A percentile compares a stretch with the other conserved stretches of the same genome.
These are phyloP conservation scores for Lactuca saligna DNA, from an alignment of 129 eudicot species.

Conservation along the genomic window DNA sequence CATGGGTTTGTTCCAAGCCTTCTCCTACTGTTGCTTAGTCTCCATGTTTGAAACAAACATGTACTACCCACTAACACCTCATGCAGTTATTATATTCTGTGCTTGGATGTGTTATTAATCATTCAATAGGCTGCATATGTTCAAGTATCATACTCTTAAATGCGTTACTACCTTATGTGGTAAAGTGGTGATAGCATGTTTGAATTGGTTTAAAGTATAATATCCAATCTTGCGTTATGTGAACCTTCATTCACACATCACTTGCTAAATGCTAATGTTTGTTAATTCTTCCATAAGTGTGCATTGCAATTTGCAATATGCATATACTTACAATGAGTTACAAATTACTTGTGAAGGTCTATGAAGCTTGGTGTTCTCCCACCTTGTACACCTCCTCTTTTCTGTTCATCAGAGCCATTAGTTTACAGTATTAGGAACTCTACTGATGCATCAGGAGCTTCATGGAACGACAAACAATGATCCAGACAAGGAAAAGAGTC, in stretches of 20 bases:
- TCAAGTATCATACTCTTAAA: background rate
- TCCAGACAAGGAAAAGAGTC: conserved; percentile 70
- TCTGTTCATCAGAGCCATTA: conserved; percentile 49
- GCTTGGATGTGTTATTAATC: background rate
- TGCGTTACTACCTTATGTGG: background rate
- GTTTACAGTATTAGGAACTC: conserved; percentile 59
- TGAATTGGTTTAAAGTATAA: too few species aligned
- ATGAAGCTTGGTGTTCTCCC: conserved; percentile 72
- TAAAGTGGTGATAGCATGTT: too few species aligned
- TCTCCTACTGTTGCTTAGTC: too few species aligned
- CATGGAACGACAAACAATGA: conserved; percentile 59
- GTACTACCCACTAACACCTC: background rate
- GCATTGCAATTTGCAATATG: background rate
- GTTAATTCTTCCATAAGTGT: background rate
- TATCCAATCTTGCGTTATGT: background rate
- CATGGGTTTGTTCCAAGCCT: too few species aligned
- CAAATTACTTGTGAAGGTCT: conserved; percentile 48
- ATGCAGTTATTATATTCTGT: background rate
- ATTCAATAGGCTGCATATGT: background rate
- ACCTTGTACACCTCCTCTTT: conserved; percentile 35
- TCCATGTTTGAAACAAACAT: background rate
- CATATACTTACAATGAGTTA: background rate
- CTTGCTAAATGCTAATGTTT: background rate
- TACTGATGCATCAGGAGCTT: conserved; percentile 63
- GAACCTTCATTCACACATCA: background rate